Evolutionary conservation across 2,329 filamentous ascomycete genomes (phyloP).

Genomic region (Rutstroemia sp.): DNA sequence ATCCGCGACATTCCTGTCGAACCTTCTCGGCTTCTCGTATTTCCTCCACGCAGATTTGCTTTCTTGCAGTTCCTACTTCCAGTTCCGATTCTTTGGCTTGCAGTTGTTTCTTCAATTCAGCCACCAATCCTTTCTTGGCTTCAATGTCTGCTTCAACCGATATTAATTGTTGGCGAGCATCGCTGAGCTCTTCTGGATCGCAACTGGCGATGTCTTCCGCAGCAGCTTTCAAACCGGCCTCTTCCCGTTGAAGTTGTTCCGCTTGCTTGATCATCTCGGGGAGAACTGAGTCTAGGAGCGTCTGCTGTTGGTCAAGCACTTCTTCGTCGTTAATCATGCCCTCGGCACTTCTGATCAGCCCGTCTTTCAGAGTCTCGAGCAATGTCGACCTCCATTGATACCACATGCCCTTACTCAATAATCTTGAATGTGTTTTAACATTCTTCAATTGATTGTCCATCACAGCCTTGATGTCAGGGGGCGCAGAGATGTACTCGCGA

Average conservation of each 20-base stretch:
- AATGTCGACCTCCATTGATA: conserved; percentile 96
- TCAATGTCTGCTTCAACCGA: conserved; percentile 61
- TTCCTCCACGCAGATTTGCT: conserved; percentile 61
- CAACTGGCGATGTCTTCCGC: conserved; percentile 70
- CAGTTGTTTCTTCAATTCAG: conserved; percentile 58
- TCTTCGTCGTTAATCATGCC: conserved; percentile 71
- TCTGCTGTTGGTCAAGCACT: conserved; percentile 58
- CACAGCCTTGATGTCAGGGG: conserved; percentile 71
- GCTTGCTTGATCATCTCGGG: conserved; percentile 57
- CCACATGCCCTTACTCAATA: conserved; percentile 94
- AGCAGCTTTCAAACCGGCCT: conserved; percentile 60
- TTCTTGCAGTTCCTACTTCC: conserved; percentile 55
- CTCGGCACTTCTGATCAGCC: conserved; percentile 65
- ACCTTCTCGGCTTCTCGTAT: conserved; percentile 78
- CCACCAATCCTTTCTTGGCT: conserved; percentile 60
- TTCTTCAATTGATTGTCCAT: conserved; percentile 99
- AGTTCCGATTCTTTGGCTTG: conserved; percentile 60
- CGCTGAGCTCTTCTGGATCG: conserved; percentile 70
- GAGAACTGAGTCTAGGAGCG: conserved; percentile 58
- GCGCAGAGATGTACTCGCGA: conserved; percentile 80
- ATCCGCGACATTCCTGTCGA: conserved; percentile 82
- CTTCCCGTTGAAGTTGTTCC: conserved; percentile 54
- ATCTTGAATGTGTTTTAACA: conserved; percentile 83
- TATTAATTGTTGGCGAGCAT: conserved; percentile 61
- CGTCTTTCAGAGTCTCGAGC: conserved; percentile 74